Evolutionary conservation across 768 basidiomycete genomes (phyloP).

Genomic region (Tephrocybe rancida): DNA sequence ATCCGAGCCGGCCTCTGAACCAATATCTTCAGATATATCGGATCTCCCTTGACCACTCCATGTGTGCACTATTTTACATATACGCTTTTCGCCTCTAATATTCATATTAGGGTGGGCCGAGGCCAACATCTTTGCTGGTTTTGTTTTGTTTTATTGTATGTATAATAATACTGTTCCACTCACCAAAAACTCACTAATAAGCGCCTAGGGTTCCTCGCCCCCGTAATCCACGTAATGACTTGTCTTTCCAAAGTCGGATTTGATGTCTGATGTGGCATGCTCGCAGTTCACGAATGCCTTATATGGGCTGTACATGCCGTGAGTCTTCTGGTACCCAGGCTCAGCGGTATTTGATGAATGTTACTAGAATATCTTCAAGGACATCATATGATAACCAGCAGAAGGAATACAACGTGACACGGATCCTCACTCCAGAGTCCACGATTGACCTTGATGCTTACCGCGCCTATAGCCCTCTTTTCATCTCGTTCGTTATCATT

Average conservation of each 20-base stretch:
- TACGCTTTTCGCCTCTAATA: not conserved
- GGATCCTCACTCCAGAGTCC: conserved; percentile 52
- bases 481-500: conserved; percentile 40
- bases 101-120: conserved; percentile 62
- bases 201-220: conserved; percentile 53
- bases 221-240: conserved; percentile 51
- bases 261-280: not conserved
- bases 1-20: not conserved
- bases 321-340: conserved; percentile 22
- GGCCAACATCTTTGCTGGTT: conserved; percentile 64
- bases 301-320: conserved; percentile 59
- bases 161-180: not conserved
- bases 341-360: no score
- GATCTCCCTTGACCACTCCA: conserved; percentile 54
- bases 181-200: no score
- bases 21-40: conserved; percentile 38
- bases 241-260: not conserved
- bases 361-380: conserved; percentile 57
- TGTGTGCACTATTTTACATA: conserved; percentile 21
- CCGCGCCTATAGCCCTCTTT: conserved; percentile 60
- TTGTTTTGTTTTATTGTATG: conserved; percentile 69
- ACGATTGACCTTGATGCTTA: conserved; percentile 60
- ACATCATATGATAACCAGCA: conserved; percentile 66
- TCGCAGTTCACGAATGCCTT: conserved; percentile 63
- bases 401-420: conserved; percentile 54